Conservation (phyloP, 2,329 filamentous ascomycete species). For the Diaporthe destruens region DNA sequence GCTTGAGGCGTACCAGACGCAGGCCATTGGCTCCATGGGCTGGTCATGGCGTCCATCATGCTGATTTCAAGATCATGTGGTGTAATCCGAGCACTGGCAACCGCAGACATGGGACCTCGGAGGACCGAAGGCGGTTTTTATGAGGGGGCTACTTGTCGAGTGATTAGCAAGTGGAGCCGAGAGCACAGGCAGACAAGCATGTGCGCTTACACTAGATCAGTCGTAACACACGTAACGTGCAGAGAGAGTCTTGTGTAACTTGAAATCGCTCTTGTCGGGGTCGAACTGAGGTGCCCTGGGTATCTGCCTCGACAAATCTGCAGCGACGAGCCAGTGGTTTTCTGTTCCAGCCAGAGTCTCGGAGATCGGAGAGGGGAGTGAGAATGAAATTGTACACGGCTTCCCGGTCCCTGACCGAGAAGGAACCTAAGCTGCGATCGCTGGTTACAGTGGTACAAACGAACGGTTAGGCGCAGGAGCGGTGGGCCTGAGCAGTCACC, state of each 20-base stretch:
- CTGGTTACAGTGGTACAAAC: constrained; percentile 24
- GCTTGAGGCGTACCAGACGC: constrained; percentile 47
- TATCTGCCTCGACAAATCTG: constrained; percentile 13
- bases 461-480: constrained; percentile 35
- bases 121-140: constrained; percentile 39
- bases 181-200: not conserved
- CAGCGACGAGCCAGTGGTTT: constrained; percentile 8
- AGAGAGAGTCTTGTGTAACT: constrained; percentile 30
- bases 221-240: constrained; percentile 21
- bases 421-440: constrained; percentile 21
- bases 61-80: constrained; percentile 49
- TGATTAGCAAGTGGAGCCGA: constrained; percentile 36
- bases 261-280: constrained; percentile 8
- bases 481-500: constrained; percentile 26
- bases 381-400: constrained; percentile 19
- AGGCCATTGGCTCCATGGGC: constrained; percentile 50
- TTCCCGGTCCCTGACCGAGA: constrained; percentile 25
- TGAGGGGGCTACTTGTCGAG: constrained; percentile 7
- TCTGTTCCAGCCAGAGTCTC: constrained; percentile 11
- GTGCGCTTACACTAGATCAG: constrained; percentile 18
- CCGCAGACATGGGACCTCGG: constrained; percentile 50
- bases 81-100: constrained; percentile 45
- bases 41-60: constrained; percentile 53
- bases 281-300: not conserved
- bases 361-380: constrained; percentile 17